Base-by-base conservation (phyloP, 495 filamentous ascomycete species). In the Podospora conica region DNA sequence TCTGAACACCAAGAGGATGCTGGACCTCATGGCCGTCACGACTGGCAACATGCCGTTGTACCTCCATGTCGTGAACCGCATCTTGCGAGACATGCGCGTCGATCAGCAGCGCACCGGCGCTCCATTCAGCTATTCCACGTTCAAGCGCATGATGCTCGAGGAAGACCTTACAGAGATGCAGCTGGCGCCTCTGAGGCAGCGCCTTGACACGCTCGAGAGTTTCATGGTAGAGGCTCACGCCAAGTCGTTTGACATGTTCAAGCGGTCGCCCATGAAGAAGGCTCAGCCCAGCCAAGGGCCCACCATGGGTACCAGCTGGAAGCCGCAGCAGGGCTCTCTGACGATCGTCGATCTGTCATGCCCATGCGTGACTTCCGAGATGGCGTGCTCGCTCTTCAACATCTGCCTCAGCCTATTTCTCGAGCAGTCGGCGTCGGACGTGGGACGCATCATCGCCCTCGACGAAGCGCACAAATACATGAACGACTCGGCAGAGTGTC, bases 341-440 rank as follows among this genome's bases (percentile, higher is more conserved):
- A 91, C 89, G 0, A 90, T 94, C 60, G 81, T 93, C 31, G 90
- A 94, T 68, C 80, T 94, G 8, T 89, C 84, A 0, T 91, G 89
- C 71, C 89, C 89, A 0, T 93, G 87, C 72, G 80, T 92, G 11
- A 84, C 87, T 0, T 76, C 87, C 1, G 83, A 85, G 31, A 84
- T 81, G 55, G 90, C 89, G 0, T 93, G 90, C 65, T 77, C 81
- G 0, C 74, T 92, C 0, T 92, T 92, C 72, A 86, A 90, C 65
- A 88, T 92, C 48, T 87, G 83, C 57, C 74, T 91, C 22, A 75
- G 74, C 1, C 70, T 90, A 0, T 91, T 88, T 69, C 72, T 90
- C 1, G 85, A 88, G 59, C 79, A 82, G 64, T 69, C 77, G 24
- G 65, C 66, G 7, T 64, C 66, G 10, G 66, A 68, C 25, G 84